Percentiles rank a stretch among this genome's conserved stretches.
phyloP scores from a whole-genome alignment of 495 filamentous ascomycete species.

The Aspergillus cristatus region DNA sequence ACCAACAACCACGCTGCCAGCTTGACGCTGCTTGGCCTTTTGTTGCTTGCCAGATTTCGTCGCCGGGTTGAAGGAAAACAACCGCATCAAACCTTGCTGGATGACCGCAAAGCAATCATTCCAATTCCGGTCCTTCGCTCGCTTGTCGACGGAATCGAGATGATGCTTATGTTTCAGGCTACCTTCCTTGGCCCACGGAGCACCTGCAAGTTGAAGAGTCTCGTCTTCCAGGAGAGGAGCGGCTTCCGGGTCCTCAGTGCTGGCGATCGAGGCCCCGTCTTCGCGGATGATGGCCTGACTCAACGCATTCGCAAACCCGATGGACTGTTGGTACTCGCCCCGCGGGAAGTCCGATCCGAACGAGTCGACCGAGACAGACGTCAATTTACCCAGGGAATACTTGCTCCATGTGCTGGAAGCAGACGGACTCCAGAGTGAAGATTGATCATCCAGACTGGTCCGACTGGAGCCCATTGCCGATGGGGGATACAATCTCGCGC shows the following conservation, averaged over 20 bases:
- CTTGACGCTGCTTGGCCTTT: conserved; percentile 49
- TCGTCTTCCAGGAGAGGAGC: conserved; percentile 82
- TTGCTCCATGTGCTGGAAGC: conserved; percentile 91
- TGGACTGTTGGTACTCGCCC: conserved; percentile 87
- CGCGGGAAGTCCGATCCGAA: conserved; percentile 69
- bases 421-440: conserved; percentile 85
- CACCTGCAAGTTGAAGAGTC: conserved; percentile 76
- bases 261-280: conserved; percentile 51
- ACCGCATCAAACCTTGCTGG: conserved; percentile 87
- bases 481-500: conserved; percentile 65
- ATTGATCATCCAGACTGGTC: conserved; percentile 86
- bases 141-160: conserved; percentile 78
- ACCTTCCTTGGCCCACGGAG: conserved; percentile 97
- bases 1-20: conserved; percentile 64
- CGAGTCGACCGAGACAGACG: conserved; percentile 84
- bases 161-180: conserved; percentile 95
- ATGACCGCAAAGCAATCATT: conserved; percentile 95
- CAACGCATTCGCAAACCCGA: conserved; percentile 94
- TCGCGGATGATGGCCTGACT: conserved; percentile 96
- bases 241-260: conserved; percentile 43
- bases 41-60: conserved; percentile 63
- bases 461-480: conserved; percentile 85
- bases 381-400: conserved; percentile 79
- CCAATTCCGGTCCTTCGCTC: conserved; percentile 89
- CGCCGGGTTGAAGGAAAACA: conserved; percentile 81